Evolutionary conservation across 192 early-diverging fungal species (phyloP).

Genomic region (Gaertneriomyces sp.): DNA sequence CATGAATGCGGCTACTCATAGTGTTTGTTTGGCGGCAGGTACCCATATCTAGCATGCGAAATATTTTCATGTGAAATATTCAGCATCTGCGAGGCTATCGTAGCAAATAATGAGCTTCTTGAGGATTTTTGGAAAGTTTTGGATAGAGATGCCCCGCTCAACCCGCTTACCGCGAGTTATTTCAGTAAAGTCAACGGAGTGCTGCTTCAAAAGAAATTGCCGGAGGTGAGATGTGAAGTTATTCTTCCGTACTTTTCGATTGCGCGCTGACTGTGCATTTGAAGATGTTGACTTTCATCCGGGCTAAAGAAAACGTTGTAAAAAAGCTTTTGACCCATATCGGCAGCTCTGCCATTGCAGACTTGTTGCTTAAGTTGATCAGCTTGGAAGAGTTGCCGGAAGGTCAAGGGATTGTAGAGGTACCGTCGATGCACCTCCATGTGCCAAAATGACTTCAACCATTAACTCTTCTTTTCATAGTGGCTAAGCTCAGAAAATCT

Average conservation of each 20-base stretch:
- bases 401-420: slow-evolving; percentile 80
- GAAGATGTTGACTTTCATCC: slow-evolving; percentile 83
- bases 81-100: slow-evolving; percentile 70
- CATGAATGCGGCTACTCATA: slow-evolving; percentile 2
- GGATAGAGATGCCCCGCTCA: slow-evolving; percentile 69
- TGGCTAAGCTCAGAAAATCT: slow-evolving; percentile 85
- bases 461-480: slow-evolving; percentile 67
- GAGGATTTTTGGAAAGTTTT: slow-evolving; percentile 82
- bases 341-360: slow-evolving; percentile 81
- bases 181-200: slow-evolving; percentile 89
- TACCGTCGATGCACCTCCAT: slow-evolving; percentile 17
- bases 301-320: slow-evolving; percentile 71
- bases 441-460: slow-evolving; percentile 32
- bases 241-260: not conserved
- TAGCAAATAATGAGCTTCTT: slow-evolving; percentile 70
- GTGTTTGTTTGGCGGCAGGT: slow-evolving; percentile 48
- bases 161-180: slow-evolving; percentile 80
- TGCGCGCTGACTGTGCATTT: not conserved
- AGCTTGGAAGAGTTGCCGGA: slow-evolving; percentile 87
- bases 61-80: slow-evolving; percentile 74
- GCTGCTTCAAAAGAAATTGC: slow-evolving; percentile 83
- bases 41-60: slow-evolving; percentile 78
- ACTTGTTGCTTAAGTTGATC: slow-evolving; percentile 88
- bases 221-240: slow-evolving; percentile 57
- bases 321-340: slow-evolving; percentile 78